phyloP scores from a whole-genome alignment of 129 eudicot genomes.

The Saussurea involucrata region DNA sequence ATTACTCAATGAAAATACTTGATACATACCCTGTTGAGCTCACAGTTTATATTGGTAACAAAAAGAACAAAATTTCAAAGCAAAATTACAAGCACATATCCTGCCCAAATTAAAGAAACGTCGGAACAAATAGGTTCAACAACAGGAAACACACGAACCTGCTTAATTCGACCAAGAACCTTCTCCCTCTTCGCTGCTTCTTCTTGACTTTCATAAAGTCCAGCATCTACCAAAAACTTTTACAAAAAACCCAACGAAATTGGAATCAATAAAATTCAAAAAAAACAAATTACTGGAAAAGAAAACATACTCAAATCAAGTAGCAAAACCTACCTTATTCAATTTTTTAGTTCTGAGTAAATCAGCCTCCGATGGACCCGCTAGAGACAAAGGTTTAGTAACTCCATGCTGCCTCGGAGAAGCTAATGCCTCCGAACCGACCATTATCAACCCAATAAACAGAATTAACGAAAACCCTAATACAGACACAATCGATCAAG shows the following conservation, averaged over 20 bases:
- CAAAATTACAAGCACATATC: not conserved
- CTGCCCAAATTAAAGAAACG: not conserved
- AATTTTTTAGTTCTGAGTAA: conserved; percentile 45
- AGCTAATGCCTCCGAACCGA: not conserved
- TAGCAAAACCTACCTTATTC: conserved; percentile 51
- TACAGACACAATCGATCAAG: not conserved
- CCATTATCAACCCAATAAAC: not conserved
- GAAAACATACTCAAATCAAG: not conserved
- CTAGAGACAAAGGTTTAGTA: conserved; percentile 61
- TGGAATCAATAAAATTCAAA: not conserved
- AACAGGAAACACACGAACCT: conserved; percentile 34
- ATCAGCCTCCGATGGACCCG: conserved; percentile 61
- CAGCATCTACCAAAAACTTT: conserved; percentile 71
- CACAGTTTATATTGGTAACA: not conserved
- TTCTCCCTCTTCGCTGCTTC: conserved; percentile 58
- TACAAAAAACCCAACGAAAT: not conserved
- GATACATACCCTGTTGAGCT: not conserved
- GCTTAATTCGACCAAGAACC: conserved; percentile 55
- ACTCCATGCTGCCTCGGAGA: conserved; percentile 74
- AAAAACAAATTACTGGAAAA: not conserved
- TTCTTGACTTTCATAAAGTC: conserved; percentile 67
- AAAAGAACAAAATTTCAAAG: not conserved
- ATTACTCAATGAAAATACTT: not conserved
- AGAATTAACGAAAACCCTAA: not conserved
- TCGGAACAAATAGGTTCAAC: not conserved